Evolutionary conservation across 176 grass and related monocot species (phyloP), one percentile per base, ranked within the genome.

Genomic region (Triticum urartu): DNA sequence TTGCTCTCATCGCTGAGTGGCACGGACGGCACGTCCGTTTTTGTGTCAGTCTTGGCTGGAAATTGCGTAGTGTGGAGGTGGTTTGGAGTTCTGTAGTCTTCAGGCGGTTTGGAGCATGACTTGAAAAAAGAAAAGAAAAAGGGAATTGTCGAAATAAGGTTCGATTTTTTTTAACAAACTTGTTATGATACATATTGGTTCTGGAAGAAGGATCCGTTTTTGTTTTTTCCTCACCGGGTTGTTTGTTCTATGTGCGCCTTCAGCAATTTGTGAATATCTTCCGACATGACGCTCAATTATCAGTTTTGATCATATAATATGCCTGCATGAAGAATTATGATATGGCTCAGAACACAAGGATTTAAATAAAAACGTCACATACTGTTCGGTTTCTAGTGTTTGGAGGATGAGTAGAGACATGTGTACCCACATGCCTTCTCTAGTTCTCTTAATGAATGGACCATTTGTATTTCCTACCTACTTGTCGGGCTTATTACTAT

Each of bases 131-230:
- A 4, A 4, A 11, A 39, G 68, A 36, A 10, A 39, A 63, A 26
- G 7, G 20, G 15, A 63, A 78, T 70, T 42, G 30, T 33, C 11
- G 11, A 47, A 24, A 7, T 13, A 34, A 17, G 4, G 34, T 6
- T 17, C 13, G 8, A 11, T 62, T 52, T 50, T 5, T 0, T 1
- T 2, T 1, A 15, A 26, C 26, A 50, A 52, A 52, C 48, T 52
- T 52, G 48, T 6, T 17, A 17, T 52, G 48, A 52, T 54, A 18
- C 79, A 79, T 75, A 56, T 59, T 84, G 26, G 60, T 87, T 80
- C 45, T 72, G 25, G 66, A 60, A 58, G 43, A 70, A 74, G 13
- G 75, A 61, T 28, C 64, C 17, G 5, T 12, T 20, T 40, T 72
- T 36, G 61, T 1, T 54, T 82, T 47, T 25, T 61, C 1, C 5